Evolutionary conservation across 2,329 filamentous ascomycete species (phyloP), one percentile per base, ranked within the genome.

Genomic region (Ophiostoma novo-ulmi): DNA sequence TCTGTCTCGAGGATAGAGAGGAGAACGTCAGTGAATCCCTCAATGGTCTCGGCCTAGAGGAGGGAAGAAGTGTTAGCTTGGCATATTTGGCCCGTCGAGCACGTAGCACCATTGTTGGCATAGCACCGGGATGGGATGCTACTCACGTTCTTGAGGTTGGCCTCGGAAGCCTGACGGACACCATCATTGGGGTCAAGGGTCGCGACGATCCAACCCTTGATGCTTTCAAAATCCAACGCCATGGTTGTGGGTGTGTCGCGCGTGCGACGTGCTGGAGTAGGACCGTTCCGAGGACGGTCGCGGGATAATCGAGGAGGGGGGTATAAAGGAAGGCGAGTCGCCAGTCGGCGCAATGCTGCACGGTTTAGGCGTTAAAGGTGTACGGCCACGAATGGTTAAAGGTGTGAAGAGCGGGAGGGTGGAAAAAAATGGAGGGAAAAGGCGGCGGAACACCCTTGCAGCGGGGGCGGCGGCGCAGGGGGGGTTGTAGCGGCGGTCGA

Each of bases 1-100:
- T 99, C 95, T 73, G 87, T 87, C 82, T 96, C 91, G 76, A 98
- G 85, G 77, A 99, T 93, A 79, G 96, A 92, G 77, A 97, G 85
- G 73, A 98, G 88, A 76, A 92, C 92, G 80, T 95, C 92, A 79
- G 92, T 90, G 81, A 99, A 98, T 75, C 94, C 94, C 73, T 91
- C 85, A 80, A 94, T 90, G 76, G 92, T 89, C 83, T 98, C 94
- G 79, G 95, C 93, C 93, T 97, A 78, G 13, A 35, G 13, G 22
- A 22, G 4, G 55, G 73, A 71, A 41, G 38, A 39, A 64, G 61
- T 38, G 72, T 68, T 35, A 71, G 61, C 72, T 20, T 7, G 6
- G 44, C 44, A 48, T 17, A 5, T 1, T 20, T 20, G 44, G 44
- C 44, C 20, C 20, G 14, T n/a, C 44, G 44, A 48, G 44, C 44